Base-by-base conservation (phyloP, 345 rosid genomes). In the Eucalyptus regnans region DNA sequence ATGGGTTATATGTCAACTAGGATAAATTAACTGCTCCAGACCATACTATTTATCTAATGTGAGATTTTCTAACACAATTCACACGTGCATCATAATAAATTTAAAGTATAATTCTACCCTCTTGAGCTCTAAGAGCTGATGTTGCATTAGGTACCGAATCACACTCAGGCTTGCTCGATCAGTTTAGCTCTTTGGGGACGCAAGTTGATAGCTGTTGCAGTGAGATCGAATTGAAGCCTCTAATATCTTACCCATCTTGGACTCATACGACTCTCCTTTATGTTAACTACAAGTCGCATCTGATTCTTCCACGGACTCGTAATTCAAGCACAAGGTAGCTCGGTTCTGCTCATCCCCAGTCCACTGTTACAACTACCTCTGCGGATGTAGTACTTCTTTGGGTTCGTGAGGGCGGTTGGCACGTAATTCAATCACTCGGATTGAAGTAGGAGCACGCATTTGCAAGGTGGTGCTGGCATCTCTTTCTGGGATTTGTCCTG, bases 1-100 rank as follows among this genome's bases (percentile, higher is more conserved):
- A 20, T 3, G 5, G 5, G 5, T 52, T 52, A 52, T 18, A 0
- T 52, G 4, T 52, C 58, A 4, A 52, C 0, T 20, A 52, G 2
- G 25, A 52, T 20, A 52, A 52, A 52, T 52, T 52, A 52, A 18
- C 2, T 52, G 58, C 23, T 52, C 58, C 5, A 1, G 1, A 52
- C 8, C 25, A 52, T 52, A 52, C 8, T 18, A 7, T 18, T 20
- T 52, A 52, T 52, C 2, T 52, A 0, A 52, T 52, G 1, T 3
- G 25, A 52, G 23, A 52, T 52, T 20, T 52, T 52, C 10, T 18
- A 2, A 52, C 58, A 52, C 4, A 52, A 52, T 52, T 52, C 10
- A 52, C 4, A 52, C 1, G 1, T 8, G 58, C 58, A 52, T 52
- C 25, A 1, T 52, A 52, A 52, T 52, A 62, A 62, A 62, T 71